Base-by-base conservation (phyloP, 2,329 filamentous ascomycete genomes). In the Pestalotiopsis sp. region DNA sequence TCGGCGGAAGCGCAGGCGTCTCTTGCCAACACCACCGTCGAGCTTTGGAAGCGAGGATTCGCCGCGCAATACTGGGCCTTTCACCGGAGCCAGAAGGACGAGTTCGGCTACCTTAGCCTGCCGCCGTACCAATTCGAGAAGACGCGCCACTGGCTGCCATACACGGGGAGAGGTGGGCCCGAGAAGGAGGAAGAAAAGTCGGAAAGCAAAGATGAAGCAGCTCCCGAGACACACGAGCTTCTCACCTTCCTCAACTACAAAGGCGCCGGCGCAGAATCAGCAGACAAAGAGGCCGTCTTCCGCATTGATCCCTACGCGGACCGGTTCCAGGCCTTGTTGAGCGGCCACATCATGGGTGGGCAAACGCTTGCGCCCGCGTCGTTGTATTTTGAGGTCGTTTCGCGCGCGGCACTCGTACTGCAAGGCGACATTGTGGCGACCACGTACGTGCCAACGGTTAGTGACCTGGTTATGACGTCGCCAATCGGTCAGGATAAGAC, bases 61-160 rank as follows among this genome's bases (percentile, higher is more conserved):
- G 41, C 31, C 45, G 14, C 59, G 40, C 70, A 73, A 14, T 74
- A 71, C 56, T 79, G 78, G 78, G 61, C 65, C 0, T 74, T 75
- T 49, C 73, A 78, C 31, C 66, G 64, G 7, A 14, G 7, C 20
- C 71, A 74, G 27, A 61, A 65, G 25, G 2, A 17, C 3, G 40
- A 69, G 4, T 76, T 70, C 14, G 7, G 4, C 11, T 23, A 14
- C 3, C 27, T 76, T 3, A 69, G 69, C 23, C 66, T 79, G n/a
- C 77, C 78, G 3, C 69, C 72, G 0, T 77, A 78, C 23, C 76
- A 78, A 38, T 79, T 78, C 49, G 73, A 75, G 13, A 74, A 76
- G 63, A 72, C 69, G 4, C 64, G 67, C 0, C 73, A 77, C 61
- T 78, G 77, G 76, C 57, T 67, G 0, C 57, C 56, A 1, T 61